Evolutionary conservation across 768 basidiomycete genomes (phyloP).

Genomic region (Clitopilus passeckerianus): DNA sequence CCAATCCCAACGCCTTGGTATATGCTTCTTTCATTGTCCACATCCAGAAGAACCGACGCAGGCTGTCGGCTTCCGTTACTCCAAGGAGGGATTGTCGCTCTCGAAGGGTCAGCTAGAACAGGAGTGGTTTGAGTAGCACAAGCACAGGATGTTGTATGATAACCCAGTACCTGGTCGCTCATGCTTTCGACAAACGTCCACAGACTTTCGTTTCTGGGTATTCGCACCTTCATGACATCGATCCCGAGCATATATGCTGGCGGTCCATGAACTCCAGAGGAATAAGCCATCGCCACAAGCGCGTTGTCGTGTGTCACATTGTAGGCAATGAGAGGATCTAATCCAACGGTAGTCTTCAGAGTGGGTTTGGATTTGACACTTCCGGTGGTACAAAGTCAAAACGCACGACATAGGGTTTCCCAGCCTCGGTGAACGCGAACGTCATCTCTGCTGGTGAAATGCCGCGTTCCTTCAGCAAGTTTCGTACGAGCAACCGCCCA

Average conservation of each 20-base stretch:
- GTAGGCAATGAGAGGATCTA: conserved; percentile 61
- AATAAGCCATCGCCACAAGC: conserved; percentile 64
- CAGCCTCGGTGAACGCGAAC: conserved; percentile 53
- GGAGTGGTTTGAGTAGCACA: neutral
- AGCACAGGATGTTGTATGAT: neutral
- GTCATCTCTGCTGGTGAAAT: conserved; percentile 38
- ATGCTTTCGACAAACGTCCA: conserved; percentile 58
- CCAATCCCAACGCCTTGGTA: conserved; percentile 81
- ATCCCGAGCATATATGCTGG: conserved; percentile 66
- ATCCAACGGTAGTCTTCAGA: conserved; percentile 30
- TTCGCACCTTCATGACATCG: conserved; percentile 75
- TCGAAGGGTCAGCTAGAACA: conserved; percentile 34
- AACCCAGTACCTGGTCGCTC: conserved; percentile 50
- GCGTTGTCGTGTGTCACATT: conserved; percentile 82
- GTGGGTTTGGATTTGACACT: neutral
- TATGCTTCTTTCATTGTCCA: conserved; percentile 94
- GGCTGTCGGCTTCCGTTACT: conserved; percentile 40
- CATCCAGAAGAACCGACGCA: conserved; percentile 71
- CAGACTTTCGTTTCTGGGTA: conserved; percentile 56
- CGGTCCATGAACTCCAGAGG: conserved; percentile 32
- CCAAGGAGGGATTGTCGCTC: conserved; percentile 36
- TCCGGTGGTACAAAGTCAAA: neutral
- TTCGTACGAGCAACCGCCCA: conserved; percentile 69
- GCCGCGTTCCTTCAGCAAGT: conserved; percentile 56
- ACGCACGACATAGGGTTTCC: conserved; percentile 77